Percentiles rank a stretch among this genome's conserved stretches.
These are phyloP conservation scores for Oryza officinalis DNA, from an alignment of 176 grass and related monocot species.

Conservation along the genomic window DNA sequence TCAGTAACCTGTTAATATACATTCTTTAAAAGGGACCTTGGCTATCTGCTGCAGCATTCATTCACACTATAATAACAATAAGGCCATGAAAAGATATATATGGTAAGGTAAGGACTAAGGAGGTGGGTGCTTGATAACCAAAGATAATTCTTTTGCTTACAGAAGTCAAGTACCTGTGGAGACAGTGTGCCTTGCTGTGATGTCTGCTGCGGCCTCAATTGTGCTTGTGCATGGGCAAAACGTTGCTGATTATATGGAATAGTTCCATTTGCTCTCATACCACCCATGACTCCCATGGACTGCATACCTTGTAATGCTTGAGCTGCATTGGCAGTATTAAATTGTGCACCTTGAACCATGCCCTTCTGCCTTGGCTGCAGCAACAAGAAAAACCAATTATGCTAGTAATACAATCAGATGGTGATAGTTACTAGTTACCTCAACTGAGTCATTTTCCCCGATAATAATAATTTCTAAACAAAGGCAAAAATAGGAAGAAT, in stretches of 20 bases:
- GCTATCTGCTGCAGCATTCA: slow-evolving; percentile 10
- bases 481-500: neutral
- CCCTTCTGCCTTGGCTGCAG: slow-evolving; percentile 86
- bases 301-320: slow-evolving; percentile 93
- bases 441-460: neutral
- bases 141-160: slow-evolving; percentile 30
- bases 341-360: slow-evolving; percentile 76
- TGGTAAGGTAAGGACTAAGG: neutral
- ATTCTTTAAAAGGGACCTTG: slow-evolving; percentile 4
- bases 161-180: slow-evolving; percentile 65
- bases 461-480: neutral
- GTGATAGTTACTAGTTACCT: neutral
- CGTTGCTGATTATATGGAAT: slow-evolving; percentile 76
- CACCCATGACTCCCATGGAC: slow-evolving; percentile 84
- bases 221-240: slow-evolving; percentile 69
- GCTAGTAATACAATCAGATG: slow-evolving; percentile 23
- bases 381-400: slow-evolving; percentile 30
- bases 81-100: slow-evolving; percentile 14
- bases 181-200: slow-evolving; percentile 69
- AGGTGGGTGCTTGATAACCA: neutral
- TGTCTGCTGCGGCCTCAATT: slow-evolving; percentile 76
- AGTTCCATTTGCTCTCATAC: slow-evolving; percentile 79
- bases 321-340: slow-evolving; percentile 55
- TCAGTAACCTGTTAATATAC: neutral
- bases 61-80: neutral